A percentile compares a stretch with the other conserved stretches of the same genome.
phyloP scores from a whole-genome alignment of 1,139 yeast genomes.

The Protomyces pachydermus region DNA sequence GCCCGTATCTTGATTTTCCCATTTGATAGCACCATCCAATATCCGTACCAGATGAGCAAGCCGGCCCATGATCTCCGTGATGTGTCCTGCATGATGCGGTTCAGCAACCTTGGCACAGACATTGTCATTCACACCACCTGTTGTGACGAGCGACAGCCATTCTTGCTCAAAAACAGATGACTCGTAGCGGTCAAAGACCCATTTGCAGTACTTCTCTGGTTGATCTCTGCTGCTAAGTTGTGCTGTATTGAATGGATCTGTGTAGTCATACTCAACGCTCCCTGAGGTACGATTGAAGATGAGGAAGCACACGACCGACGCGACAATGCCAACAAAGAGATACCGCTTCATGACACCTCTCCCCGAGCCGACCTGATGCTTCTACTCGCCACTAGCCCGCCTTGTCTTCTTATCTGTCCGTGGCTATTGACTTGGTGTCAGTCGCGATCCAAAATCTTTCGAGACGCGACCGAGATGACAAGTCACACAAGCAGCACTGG shows the following conservation, averaged over 20 bases:
- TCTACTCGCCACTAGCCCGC: too few species aligned
- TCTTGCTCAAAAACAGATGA: constrained; percentile 5
- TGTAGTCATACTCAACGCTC: neutral
- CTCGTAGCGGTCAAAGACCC: constrained; percentile 18
- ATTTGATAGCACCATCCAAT: constrained; percentile 2
- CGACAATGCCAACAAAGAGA: neutral
- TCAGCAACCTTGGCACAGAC: constrained; percentile 9
- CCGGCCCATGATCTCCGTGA: constrained; percentile 7
- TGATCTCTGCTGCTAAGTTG: too few species aligned
- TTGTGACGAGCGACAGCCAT: constrained; percentile 7
- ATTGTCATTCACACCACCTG: constrained; percentile 3
- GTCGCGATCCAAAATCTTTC: too few species aligned
- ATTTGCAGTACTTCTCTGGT: constrained; percentile 6
- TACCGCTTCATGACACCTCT: neutral
- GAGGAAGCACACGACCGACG: neutral
- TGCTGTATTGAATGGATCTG: too few species aligned
- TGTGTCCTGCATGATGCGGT: constrained; percentile 7
- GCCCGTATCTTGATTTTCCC: constrained; percentile 4
- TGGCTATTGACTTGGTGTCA: too few species aligned
- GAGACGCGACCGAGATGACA: too few species aligned
- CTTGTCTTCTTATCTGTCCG: too few species aligned
- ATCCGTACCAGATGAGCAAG: neutral
- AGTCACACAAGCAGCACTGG: too few species aligned
- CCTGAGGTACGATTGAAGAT: neutral
- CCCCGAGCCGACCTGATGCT: neutral